These are phyloP conservation scores for Glomus cerebriforme DNA, from an alignment of 192 early-diverging fungal species.

Conservation along the genomic window DNA sequence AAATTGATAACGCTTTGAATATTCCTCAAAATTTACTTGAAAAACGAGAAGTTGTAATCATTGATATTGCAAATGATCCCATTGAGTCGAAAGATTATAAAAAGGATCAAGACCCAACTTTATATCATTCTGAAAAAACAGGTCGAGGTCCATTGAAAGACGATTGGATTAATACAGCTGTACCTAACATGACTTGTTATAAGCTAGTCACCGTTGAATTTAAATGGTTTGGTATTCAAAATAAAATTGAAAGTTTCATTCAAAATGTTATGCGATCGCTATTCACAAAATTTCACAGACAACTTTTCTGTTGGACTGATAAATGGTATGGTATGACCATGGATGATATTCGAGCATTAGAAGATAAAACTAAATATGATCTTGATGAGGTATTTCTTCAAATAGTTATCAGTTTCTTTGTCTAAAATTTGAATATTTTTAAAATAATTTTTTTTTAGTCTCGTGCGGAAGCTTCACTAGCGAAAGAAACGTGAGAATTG, in stretches of 20 bases:
- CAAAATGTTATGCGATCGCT: slow-evolving; percentile 45
- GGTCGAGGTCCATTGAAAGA: slow-evolving; percentile 66
- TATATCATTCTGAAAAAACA: slow-evolving; percentile 64
- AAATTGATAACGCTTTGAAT: slow-evolving; percentile 63
- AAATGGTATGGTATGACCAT: slow-evolving; percentile 78
- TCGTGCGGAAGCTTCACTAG: background rate
- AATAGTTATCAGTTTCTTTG: background rate
- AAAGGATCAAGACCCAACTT: slow-evolving; percentile 66
- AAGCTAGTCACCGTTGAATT: slow-evolving; percentile 80
- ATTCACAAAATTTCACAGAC: slow-evolving; percentile 72
- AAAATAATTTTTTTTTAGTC: background rate
- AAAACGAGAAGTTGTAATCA: slow-evolving; percentile 63
- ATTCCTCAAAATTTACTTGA: slow-evolving; percentile 47
- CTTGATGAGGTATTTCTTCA: slow-evolving; percentile 44
- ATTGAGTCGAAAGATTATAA: slow-evolving; percentile 57
- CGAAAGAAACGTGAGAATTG: background rate
- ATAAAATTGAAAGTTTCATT: slow-evolving; percentile 66
- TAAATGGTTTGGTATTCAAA: slow-evolving; percentile 73
- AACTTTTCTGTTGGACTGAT: slow-evolving; percentile 79
- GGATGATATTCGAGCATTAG: slow-evolving; percentile 65
- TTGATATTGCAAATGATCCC: slow-evolving; percentile 72
- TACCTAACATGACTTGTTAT: slow-evolving; percentile 83
- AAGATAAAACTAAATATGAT: slow-evolving; percentile 67
- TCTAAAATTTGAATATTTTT: background rate
- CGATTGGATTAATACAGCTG: slow-evolving; percentile 63